phyloP scores from a whole-genome alignment of 2,329 filamentous ascomycete species.

The Anisogramma anomala region DNA sequence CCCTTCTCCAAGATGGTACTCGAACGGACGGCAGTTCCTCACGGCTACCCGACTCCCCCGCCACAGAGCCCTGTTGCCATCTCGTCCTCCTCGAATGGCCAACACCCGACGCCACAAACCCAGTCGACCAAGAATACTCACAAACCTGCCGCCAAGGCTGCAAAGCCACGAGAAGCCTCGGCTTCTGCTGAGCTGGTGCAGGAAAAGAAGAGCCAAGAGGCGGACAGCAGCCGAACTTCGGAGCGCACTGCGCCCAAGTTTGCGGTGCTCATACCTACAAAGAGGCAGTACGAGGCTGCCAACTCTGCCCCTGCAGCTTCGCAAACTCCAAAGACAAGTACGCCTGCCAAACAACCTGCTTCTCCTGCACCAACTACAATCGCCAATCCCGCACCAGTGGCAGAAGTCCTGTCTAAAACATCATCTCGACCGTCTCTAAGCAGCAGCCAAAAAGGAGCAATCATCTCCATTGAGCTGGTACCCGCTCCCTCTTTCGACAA shows the following conservation, averaged over 20 bases:
- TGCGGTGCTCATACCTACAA: slow-evolving; percentile 37
- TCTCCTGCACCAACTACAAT: slow-evolving; percentile 20
- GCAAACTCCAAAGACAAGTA: not conserved
- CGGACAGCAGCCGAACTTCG: slow-evolving; percentile 22
- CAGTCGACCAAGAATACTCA: slow-evolving; percentile 17
- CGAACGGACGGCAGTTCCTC: slow-evolving; percentile 30
- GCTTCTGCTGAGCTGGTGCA: not conserved
- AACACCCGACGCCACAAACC: slow-evolving; percentile 14
- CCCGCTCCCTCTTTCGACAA: slow-evolving; percentile 32
- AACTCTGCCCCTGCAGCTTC: not conserved
- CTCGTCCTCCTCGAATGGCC: slow-evolving; percentile 20
- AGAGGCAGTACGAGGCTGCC: slow-evolving; percentile 22
- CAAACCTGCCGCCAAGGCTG: not conserved
- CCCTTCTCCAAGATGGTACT: slow-evolving; percentile 40
- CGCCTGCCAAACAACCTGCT: slow-evolving; percentile 18
- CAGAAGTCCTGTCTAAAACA: not conserved
- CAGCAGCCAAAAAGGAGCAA: slow-evolving; percentile 14
- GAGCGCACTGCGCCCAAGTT: slow-evolving; percentile 29
- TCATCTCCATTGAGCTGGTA: slow-evolving; percentile 38
- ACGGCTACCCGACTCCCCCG: slow-evolving; percentile 26
- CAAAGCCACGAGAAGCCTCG: slow-evolving; percentile 17
- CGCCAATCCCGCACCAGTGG: not conserved
- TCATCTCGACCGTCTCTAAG: slow-evolving; percentile 13
- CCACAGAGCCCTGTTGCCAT: slow-evolving; percentile 22
- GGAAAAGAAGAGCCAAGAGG: slow-evolving; percentile 9